Base-by-base conservation (phyloP, 768 basidiomycete genomes). In the Tylopilus intermedius region DNA sequence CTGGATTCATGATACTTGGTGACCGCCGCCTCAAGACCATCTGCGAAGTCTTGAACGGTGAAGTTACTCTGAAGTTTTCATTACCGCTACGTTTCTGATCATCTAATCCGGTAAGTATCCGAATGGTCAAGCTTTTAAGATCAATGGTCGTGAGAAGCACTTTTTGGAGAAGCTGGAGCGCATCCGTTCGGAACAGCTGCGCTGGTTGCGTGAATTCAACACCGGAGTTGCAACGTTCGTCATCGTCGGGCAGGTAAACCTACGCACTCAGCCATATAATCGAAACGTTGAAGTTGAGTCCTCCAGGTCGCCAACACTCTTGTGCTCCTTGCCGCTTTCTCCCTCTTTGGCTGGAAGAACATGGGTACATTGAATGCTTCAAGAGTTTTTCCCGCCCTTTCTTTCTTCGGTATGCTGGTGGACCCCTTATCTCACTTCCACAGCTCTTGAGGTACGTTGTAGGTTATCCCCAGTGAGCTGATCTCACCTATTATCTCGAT, bases 291-390 rank as follows among this genome's bases (percentile, higher is more conserved):
- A 62, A 32, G 4, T 45, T 18, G 15, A 45, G 27, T 42, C 21
- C 2, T 40, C 4, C 43, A 65, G 64, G 38, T 59, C 41, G 49
- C 66, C 1, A 67, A 67, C 49, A 68, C 65, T 8, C 5, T 66
- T 32, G 65, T 67, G 64, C 66, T 66, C n/a, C 53, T 67, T 24
- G 66, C 66, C 45, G 66, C 66, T 9, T 67, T 67, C 49, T 67
- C 66, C 5, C 53, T 67, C 33, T 67, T 67, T 21, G 66, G 66
- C 11, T 40, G 56, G 24, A 60, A 67, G 52, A 56, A 63, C 45
- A 63, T 68, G 62, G 64, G 64, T 22, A 30, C 2, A 0, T 2
- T 67, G 18, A 27, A 60, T 8, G 9, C 60, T 30, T 53, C 60
- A 11, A 66, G 60, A 39, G 48, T 67, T 18, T 67, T 67, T 41